These are phyloP conservation scores for Venturia aucupariae DNA, from an alignment of 2,329 filamentous ascomycete genomes.

Conservation along the genomic window DNA sequence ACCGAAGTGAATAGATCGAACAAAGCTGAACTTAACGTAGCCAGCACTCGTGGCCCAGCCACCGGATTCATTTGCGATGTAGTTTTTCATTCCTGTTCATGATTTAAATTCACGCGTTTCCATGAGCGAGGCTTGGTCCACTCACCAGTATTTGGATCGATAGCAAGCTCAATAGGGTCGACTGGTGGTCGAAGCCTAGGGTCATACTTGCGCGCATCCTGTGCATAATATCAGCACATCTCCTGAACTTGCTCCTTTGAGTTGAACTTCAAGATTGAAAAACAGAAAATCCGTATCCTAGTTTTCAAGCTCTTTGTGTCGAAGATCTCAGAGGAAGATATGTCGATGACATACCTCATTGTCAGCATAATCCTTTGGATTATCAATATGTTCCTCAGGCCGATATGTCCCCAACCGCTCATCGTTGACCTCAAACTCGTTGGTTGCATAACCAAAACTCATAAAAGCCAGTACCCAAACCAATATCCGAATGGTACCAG, in stretches of 20 bases:
- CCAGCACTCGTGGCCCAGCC: conserved; percentile 84
- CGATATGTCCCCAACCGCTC: conserved; percentile 37
- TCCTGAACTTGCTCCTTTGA: neutral
- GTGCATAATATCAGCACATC: conserved; percentile 21
- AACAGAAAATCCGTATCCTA: too few species aligned
- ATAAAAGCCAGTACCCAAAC: conserved; percentile 48
- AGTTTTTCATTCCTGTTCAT: conserved; percentile 85
- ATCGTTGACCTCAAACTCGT: conserved; percentile 47
- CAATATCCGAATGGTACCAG: conserved; percentile 44
- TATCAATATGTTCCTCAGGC: conserved; percentile 43
- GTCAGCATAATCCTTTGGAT: conserved; percentile 35
- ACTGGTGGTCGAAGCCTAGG: conserved; percentile 73
- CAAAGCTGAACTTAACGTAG: conserved; percentile 53
- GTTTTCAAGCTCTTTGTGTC: neutral
- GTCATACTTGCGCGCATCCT: conserved; percentile 75
- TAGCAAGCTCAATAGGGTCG: conserved; percentile 33
- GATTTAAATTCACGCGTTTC: neutral
- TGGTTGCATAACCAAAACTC: conserved; percentile 47
- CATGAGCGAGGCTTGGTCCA: too few species aligned
- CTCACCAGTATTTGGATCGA: conserved; percentile 34
- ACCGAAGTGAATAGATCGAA: conserved; percentile 40
- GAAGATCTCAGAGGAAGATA: neutral
- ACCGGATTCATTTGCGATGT: conserved; percentile 85
- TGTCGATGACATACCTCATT: conserved; percentile 10
- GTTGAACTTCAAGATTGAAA: too few species aligned